These are phyloP conservation scores for Trichoderma parareesei DNA, from an alignment of 495 filamentous ascomycete genomes.

Conservation along the genomic window DNA sequence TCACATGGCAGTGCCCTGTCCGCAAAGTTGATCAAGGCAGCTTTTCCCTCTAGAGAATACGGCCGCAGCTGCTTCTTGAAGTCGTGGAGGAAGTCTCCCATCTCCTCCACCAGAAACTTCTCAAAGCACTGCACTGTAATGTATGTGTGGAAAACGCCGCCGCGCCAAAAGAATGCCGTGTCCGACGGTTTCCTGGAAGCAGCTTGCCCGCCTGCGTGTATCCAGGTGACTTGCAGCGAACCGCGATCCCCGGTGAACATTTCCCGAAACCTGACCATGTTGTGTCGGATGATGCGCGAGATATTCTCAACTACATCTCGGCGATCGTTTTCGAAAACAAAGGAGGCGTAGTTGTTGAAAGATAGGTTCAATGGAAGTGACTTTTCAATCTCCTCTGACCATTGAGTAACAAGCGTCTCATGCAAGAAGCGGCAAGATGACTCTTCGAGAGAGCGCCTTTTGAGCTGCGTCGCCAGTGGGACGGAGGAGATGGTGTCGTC, in stretches of 20 bases:
- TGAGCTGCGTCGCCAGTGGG: constrained; percentile 16
- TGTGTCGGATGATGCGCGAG: background rate
- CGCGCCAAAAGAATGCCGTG: constrained; percentile 22
- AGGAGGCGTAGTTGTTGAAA: constrained; percentile 18
- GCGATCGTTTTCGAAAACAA: constrained; percentile 13
- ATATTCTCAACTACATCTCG: constrained; percentile 9
- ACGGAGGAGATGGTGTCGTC: constrained; percentile 8
- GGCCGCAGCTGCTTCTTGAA: constrained; percentile 18
- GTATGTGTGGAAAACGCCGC: constrained; percentile 19
- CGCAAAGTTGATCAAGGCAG: background rate
- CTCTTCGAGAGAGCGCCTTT: constrained; percentile 17
- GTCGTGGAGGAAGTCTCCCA: constrained; percentile 17
- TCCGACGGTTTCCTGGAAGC: constrained; percentile 8
- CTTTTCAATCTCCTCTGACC: constrained; percentile 21
- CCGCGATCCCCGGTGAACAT: constrained; percentile 14
- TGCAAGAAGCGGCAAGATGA: constrained; percentile 24
- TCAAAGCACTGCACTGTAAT: constrained; percentile 23
- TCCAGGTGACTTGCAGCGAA: constrained; percentile 17
- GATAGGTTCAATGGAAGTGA: constrained; percentile 17
- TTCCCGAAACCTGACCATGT: constrained; percentile 9
- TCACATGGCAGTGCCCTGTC: background rate
- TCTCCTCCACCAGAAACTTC: constrained; percentile 22
- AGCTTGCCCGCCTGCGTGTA: constrained; percentile 12
- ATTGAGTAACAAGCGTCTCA: constrained; percentile 25
- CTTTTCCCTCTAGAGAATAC: background rate